phyloP scores from a whole-genome alignment of 2,329 filamentous ascomycete genomes.

The Penicillium sp. region DNA sequence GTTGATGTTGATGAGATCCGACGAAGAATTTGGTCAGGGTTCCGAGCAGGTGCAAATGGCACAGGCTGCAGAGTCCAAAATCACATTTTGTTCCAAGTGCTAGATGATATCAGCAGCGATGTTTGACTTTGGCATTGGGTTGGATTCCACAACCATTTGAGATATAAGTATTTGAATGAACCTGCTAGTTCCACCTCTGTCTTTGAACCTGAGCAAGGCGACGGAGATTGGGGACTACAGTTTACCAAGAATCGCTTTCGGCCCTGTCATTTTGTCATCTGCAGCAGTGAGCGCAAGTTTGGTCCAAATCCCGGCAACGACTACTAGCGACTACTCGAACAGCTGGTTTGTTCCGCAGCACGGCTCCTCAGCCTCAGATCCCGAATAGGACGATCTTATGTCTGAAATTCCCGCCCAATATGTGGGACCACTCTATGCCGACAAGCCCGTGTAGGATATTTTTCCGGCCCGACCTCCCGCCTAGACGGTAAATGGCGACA shows the following conservation, averaged over 20 bases:
- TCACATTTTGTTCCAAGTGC: constrained; percentile 41
- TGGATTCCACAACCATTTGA: no score
- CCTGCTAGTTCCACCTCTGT: not conserved
- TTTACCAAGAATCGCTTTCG: not conserved
- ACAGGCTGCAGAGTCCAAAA: constrained; percentile 39
- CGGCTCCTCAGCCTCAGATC: not conserved
- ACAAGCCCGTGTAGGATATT: not conserved
- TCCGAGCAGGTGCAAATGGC: constrained; percentile 26
- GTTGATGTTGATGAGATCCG: constrained; percentile 36
- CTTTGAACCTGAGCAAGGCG: no score
- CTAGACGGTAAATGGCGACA: not conserved
- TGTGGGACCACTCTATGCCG: not conserved
- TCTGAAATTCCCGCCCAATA: not conserved
- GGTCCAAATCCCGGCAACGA: not conserved
- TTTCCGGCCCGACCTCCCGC: not conserved
- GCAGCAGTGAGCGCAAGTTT: not conserved
- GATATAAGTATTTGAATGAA: not conserved
- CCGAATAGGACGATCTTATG: not conserved
- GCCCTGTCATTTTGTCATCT: not conserved
- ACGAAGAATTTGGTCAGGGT: constrained; percentile 33
- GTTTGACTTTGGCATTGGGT: constrained; percentile 14
- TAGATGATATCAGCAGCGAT: constrained; percentile 37
- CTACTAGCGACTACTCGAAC: no score
- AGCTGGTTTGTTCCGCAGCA: not conserved
- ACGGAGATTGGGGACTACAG: not conserved